These are phyloP conservation scores for Hyphochytrium catenoides DNA, from an alignment of 352 stramenopile genomes.

Conservation along the genomic window DNA sequence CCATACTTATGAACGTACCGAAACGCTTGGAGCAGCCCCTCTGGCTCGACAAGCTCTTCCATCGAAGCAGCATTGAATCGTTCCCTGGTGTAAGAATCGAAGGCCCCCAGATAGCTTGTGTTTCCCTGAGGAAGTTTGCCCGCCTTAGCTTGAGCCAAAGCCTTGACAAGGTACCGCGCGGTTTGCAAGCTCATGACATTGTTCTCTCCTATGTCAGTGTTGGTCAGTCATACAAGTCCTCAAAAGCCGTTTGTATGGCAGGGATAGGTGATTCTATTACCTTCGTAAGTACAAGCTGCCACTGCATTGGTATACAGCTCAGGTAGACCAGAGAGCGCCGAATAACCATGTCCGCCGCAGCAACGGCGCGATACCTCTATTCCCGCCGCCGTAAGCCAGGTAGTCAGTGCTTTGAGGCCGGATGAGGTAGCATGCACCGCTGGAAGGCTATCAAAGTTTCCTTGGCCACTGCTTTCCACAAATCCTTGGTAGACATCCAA, in stretches of 20 bases:
- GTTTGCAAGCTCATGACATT: conserved; percentile 42
- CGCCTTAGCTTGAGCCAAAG: too few species aligned
- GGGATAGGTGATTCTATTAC: too few species aligned
- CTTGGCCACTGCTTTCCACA: too few species aligned
- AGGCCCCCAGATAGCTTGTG: conserved; percentile 14
- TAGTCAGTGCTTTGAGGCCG: conserved; percentile 24
- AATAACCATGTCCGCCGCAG: conserved; percentile 9
- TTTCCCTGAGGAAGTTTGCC: conserved; percentile 4
- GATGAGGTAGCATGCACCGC: conserved; percentile 27
- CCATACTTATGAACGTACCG: too few species aligned
- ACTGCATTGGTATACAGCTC: conserved; percentile 19
- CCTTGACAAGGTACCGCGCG: conserved; percentile 26
- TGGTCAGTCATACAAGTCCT: too few species aligned
- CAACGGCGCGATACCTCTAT: conserved; percentile 5
- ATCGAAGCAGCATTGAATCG: conserved; percentile 13
- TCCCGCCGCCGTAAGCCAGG: conserved; percentile 16
- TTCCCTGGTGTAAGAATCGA: conserved; percentile 11
- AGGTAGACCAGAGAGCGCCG: conserved; percentile 10
- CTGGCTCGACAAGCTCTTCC: conserved; percentile 15
- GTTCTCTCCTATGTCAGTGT: too few species aligned
- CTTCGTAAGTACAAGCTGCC: conserved; percentile 27
- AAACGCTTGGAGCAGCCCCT: conserved; percentile 18
- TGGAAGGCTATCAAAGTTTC: too few species aligned
- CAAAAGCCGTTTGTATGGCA: too few species aligned
- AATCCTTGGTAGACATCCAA: too few species aligned